A percentile compares a stretch with the other conserved stretches of the same genome.
Conservation (phyloP, 208 protist genomes). For the Leishmania amazonensis region DNA sequence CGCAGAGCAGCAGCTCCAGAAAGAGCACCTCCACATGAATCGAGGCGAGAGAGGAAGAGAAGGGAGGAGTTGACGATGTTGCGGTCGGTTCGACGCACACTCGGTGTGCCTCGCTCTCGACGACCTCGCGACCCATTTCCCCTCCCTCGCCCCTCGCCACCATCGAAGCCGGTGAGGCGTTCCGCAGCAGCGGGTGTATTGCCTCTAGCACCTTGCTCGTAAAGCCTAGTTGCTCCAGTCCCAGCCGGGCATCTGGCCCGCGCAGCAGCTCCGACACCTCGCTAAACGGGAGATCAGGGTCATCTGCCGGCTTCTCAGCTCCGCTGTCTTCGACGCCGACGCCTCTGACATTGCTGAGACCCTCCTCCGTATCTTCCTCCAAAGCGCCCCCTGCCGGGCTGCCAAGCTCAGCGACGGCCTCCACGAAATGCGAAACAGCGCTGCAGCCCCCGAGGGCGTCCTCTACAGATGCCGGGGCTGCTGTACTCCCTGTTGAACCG, state of each 20-base stretch:
- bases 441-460: neutral
- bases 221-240: slow-evolving; percentile 51
- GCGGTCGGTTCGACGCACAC: neutral
- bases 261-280: slow-evolving; percentile 60
- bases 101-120: neutral
- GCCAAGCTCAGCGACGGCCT: slow-evolving; percentile 47
- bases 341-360: neutral
- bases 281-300: slow-evolving; percentile 45
- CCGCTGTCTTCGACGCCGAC: neutral
- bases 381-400: slow-evolving; percentile 34
- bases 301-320: neutral
- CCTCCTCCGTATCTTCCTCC: slow-evolving; percentile 11
- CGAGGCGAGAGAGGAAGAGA: neutral
- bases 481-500: neutral
- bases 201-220: slow-evolving; percentile 36
- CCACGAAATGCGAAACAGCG: slow-evolving; percentile 10
- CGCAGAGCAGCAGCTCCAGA: slow-evolving; percentile 42
- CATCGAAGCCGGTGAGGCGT: neutral
- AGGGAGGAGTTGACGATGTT: neutral
- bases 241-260: slow-evolving; percentile 35
- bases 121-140: neutral
- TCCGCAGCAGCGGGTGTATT: slow-evolving; percentile 28
- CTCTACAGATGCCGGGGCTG: neutral
- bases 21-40: slow-evolving; percentile 17
- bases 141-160: neutral